These are phyloP conservation scores for Venturia aucupariae DNA, from an alignment of 2,329 filamentous ascomycete species.

Conservation along the genomic window DNA sequence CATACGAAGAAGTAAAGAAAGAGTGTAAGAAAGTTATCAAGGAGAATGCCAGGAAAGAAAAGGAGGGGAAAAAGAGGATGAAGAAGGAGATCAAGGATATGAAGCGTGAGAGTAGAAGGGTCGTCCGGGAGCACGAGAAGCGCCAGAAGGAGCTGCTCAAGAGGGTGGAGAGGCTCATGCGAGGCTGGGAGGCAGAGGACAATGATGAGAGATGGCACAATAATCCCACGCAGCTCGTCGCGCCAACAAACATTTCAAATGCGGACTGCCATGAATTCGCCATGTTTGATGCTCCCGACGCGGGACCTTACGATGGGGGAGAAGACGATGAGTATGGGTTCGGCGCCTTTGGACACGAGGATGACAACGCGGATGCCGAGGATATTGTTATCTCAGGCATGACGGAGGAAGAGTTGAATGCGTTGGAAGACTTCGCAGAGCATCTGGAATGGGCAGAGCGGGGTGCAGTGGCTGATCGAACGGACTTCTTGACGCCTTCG, in stretches of 20 bases:
- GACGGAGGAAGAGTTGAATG: background rate
- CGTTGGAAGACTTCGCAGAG: background rate
- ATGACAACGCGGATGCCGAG: background rate
- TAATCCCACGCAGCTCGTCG: background rate
- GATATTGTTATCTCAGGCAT: background rate
- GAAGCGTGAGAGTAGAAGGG: background rate
- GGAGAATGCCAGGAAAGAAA: background rate
- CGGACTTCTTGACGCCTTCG: background rate
- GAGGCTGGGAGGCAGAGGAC: background rate
- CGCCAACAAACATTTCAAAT: background rate
- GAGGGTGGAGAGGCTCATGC: background rate
- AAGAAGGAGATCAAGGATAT: conserved; percentile 1
- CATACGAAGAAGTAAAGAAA: background rate
- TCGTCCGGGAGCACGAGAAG: background rate
- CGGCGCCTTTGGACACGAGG: background rate
- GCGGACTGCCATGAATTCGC: background rate
- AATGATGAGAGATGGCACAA: background rate
- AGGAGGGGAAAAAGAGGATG: background rate
- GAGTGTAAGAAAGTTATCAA: background rate
- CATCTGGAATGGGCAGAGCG: conserved; percentile 1
- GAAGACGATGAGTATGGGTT: background rate
- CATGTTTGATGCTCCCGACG: background rate
- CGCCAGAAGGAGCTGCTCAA: background rate
- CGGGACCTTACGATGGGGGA: background rate
- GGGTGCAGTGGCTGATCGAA: background rate